A percentile compares a stretch with the other conserved stretches of the same genome.
These are phyloP conservation scores for Mycena vulgaris DNA, from an alignment of 768 basidiomycete species.

Conservation along the genomic window DNA sequence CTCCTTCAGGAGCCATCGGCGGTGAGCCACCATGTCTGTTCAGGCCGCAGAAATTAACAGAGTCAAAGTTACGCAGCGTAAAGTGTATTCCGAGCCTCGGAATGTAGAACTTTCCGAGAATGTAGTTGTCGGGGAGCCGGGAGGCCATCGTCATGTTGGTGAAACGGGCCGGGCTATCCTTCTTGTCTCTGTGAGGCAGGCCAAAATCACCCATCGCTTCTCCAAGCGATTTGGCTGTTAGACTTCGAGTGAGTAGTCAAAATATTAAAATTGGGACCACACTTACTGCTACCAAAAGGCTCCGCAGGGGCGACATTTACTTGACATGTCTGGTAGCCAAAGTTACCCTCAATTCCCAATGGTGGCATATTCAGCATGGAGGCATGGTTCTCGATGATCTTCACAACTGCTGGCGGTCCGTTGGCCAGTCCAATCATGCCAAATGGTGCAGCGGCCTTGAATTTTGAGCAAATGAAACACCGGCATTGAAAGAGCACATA, in stretches of 20 bases:
- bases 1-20: neutral
- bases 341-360: neutral
- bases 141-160: constrained; percentile 15
- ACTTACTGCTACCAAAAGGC: constrained; percentile 3
- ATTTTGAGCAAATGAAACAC: neutral
- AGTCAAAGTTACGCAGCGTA: constrained; percentile 15
- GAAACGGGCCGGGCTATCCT: constrained; percentile 9
- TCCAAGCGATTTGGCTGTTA: neutral
- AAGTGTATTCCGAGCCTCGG: constrained; percentile 3
- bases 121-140: neutral
- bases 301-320: constrained; percentile 3
- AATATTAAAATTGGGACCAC: neutral
- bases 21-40: constrained; percentile 12
- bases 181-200: neutral
- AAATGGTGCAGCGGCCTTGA: constrained; percentile 7
- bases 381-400: neutral
- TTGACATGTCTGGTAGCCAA: neutral
- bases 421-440: neutral
- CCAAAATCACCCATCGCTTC: neutral
- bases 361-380: constrained; percentile 17
- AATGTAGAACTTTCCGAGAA: constrained; percentile 9
- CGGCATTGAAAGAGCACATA: neutral
- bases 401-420: neutral
- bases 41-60: constrained; percentile 14
- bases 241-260: neutral